Base-by-base conservation (phyloP, 139 green algal species). In the Coelastrella sp. region DNA sequence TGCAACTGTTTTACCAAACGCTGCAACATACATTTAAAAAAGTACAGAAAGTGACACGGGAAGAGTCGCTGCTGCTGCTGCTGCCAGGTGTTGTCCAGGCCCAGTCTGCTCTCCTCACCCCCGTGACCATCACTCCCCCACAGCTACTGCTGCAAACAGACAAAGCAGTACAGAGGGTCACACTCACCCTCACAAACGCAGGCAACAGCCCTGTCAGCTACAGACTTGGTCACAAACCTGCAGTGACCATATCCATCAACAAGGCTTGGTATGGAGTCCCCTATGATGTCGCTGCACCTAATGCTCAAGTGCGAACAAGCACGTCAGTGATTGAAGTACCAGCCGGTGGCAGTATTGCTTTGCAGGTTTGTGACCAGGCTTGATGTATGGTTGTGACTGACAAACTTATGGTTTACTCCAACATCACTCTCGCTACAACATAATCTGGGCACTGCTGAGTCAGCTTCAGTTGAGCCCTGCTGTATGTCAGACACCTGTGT, bases 111-210 rank as follows among this genome's bases (percentile, higher is more conserved):
- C 19, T 38, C 4, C 66, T 53, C 5, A 75, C 34, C 9, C 11
- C 38, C 21, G 66, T 75, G 15, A 35, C 37, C 2, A 75, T 75
- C 35, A 75, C 11, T 4, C 66, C 66, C 4, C 34, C 15, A 32
- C 32, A 75, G 35, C 34, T 75, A 11, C 66, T 75, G 17, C 66
- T 75, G 35, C 66, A 35, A 34, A 75, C 66, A 34, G 37, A 75
- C 66, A 23, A 30, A 25, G 19, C 66, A 75, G 17, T 8, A 13
- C 66, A 75, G 41, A n/a, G 17, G 23, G 11, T 75, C 15, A 25
- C n/a, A 13, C 35, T 75, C 34, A 75, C 37, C 15, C 37, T 75
- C 13, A 75, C 35, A 21, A 75, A 75, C 66, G 27, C 37, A 9
- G 34, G 35, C 3, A 11, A 13, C 25, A n/a, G 32, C 8, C 21